These are phyloP conservation scores for Penicillium sclerotigenum DNA, from an alignment of 2,329 filamentous ascomycete species.

Conservation along the genomic window DNA sequence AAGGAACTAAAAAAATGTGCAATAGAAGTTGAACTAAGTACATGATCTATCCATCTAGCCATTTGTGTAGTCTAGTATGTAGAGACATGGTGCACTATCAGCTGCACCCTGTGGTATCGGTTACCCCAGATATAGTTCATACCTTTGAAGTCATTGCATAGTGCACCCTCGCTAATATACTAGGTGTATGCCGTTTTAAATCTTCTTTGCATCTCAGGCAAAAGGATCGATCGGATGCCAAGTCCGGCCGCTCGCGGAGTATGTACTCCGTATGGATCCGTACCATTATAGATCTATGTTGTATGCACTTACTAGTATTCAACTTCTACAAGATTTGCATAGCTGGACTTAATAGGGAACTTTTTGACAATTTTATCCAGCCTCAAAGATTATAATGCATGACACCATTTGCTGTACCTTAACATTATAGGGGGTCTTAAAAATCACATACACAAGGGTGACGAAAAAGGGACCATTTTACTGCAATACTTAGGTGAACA, in stretches of 20 bases:
- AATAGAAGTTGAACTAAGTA: constrained; percentile 15
- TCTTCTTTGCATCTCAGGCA: too few relatives aligned
- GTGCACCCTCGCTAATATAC: too few relatives aligned
- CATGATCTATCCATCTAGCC: constrained; percentile 6
- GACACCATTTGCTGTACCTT: too few relatives aligned
- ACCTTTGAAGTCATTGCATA: not conserved
- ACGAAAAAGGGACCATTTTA: too few relatives aligned
- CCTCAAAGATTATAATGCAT: not conserved
- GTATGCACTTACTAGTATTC: not conserved
- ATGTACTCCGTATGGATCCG: too few relatives aligned
- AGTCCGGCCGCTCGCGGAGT: too few relatives aligned
- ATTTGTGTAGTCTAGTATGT: not conserved
- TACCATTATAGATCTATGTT: too few relatives aligned
- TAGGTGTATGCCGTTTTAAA: not conserved
- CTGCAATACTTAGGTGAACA: not conserved
- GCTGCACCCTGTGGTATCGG: too few relatives aligned
- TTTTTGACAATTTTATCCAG: too few relatives aligned
- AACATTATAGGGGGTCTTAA: not conserved
- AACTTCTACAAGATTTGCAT: too few relatives aligned
- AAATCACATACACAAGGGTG: too few relatives aligned
- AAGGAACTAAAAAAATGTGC: constrained; percentile 15
- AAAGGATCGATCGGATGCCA: not conserved
- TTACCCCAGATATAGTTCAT: too few relatives aligned
- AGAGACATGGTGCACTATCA: not conserved
- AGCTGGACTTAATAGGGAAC: not conserved